phyloP scores from a whole-genome alignment of 1,139 yeast species.

The Citeromyces siamensis region DNA sequence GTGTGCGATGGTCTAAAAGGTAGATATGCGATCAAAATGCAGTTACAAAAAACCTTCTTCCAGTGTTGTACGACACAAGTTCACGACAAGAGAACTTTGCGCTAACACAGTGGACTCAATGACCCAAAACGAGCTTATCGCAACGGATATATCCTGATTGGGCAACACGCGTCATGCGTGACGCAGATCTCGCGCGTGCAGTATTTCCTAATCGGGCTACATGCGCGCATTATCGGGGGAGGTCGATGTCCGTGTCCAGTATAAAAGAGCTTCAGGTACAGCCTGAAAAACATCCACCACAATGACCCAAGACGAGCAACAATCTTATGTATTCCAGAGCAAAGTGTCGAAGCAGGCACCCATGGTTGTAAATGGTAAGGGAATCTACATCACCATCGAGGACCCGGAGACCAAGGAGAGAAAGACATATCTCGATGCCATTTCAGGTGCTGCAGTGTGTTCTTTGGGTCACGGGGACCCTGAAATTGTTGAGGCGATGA shows the following conservation, averaged over 20 bases:
- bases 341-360: slow-evolving; percentile 27
- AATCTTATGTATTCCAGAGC: slow-evolving; percentile 29
- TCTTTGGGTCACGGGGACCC: slow-evolving; percentile 48
- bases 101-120: too few relatives aligned
- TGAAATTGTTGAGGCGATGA: slow-evolving; percentile 34
- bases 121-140: too few relatives aligned
- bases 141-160: too few relatives aligned
- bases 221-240: slow-evolving; percentile 2
- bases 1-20: too few relatives aligned
- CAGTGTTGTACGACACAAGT: too few relatives aligned
- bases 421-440: slow-evolving; percentile 32
- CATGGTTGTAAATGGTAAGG: slow-evolving; percentile 33
- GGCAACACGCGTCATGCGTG: too few relatives aligned
- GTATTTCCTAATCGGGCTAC: too few relatives aligned
- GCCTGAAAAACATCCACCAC: neutral
- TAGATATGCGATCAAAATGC: too few relatives aligned
- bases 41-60: too few relatives aligned
- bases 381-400: slow-evolving; percentile 31
- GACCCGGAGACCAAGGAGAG: slow-evolving; percentile 33
- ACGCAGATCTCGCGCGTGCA: too few relatives aligned
- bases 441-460: slow-evolving; percentile 59
- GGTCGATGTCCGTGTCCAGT: neutral
- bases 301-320: slow-evolving; percentile 12
- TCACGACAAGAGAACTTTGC: too few relatives aligned
- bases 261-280: neutral